phyloP scores from a whole-genome alignment of 352 stramenopile species.

The Thalassiosira hispida region DNA sequence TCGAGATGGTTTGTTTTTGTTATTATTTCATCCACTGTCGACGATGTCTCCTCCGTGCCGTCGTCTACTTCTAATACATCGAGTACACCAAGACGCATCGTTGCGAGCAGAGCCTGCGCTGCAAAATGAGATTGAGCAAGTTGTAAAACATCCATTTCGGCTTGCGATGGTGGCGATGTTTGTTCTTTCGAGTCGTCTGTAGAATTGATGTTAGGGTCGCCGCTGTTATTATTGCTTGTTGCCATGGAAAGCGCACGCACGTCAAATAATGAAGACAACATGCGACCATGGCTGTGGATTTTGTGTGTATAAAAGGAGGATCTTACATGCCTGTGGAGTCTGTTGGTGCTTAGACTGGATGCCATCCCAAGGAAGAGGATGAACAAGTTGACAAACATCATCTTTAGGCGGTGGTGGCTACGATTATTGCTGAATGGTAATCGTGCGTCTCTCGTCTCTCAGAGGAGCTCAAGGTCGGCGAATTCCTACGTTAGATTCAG shows the following conservation, averaged over 20 bases:
- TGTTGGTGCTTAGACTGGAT: conserved; percentile 1
- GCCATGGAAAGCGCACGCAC: background rate
- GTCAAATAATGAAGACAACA: background rate
- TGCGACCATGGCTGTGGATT: background rate
- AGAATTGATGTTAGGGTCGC: background rate
- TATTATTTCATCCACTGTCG: conserved; percentile 53
- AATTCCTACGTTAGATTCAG: background rate
- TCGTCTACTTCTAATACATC: conserved; percentile 39
- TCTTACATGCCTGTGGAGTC: background rate
- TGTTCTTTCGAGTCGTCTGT: background rate
- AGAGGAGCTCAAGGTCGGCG: no score
- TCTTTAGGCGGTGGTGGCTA: background rate
- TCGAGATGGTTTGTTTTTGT: conserved; percentile 4
- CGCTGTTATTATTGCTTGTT: conserved; percentile 1
- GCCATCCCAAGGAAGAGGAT: conserved; percentile 3
- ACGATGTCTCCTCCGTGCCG: background rate
- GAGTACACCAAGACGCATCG: conserved; percentile 37
- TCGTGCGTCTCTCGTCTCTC: no score
- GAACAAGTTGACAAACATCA: background rate
- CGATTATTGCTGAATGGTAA: no score
- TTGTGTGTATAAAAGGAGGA: background rate
- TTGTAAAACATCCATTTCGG: conserved; percentile 41
- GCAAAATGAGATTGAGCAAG: conserved; percentile 55
- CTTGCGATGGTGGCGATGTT: conserved; percentile 11
- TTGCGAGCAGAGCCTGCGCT: conserved; percentile 47